Conservation (phyloP, 495 filamentous ascomycete species). For the Podospora comata region DNA sequence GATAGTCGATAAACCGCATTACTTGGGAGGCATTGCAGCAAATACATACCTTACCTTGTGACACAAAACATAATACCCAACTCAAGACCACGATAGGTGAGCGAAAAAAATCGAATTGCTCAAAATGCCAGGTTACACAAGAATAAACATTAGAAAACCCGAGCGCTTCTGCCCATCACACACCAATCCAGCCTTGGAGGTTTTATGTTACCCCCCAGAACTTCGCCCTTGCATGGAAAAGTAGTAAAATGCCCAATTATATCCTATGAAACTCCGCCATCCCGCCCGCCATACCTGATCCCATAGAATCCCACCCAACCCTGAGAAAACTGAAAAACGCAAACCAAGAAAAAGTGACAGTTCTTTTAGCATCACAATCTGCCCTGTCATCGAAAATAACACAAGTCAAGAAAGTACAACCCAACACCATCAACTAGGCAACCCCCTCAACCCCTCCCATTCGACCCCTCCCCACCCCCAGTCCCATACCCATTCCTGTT, state of each 20-base stretch:
- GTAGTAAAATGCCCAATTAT: neutral
- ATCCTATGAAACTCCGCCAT: neutral
- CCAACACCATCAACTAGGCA: neutral
- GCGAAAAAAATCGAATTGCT: neutral
- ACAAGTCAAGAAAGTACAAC: neutral
- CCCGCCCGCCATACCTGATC: neutral
- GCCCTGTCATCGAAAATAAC: neutral
- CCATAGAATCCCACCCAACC: neutral
- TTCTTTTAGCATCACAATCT: neutral
- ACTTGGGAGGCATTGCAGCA: neutral
- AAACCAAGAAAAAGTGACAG: neutral
- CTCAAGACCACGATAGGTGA: neutral
- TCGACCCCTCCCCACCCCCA: neutral
- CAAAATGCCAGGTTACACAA: neutral
- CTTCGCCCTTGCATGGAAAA: neutral
- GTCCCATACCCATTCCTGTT: constrained; percentile 20
- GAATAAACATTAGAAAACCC: neutral
- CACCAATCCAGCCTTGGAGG: neutral
- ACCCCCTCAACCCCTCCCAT: constrained; percentile 12
- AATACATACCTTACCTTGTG: neutral
- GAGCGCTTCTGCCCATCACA: neutral
- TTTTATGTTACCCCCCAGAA: neutral
- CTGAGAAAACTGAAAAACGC: neutral
- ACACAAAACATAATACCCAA: neutral
- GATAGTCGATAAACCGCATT: too few relatives aligned